These are phyloP conservation scores for Giardia muris DNA, from an alignment of 208 protist species.

Conservation along the genomic window DNA sequence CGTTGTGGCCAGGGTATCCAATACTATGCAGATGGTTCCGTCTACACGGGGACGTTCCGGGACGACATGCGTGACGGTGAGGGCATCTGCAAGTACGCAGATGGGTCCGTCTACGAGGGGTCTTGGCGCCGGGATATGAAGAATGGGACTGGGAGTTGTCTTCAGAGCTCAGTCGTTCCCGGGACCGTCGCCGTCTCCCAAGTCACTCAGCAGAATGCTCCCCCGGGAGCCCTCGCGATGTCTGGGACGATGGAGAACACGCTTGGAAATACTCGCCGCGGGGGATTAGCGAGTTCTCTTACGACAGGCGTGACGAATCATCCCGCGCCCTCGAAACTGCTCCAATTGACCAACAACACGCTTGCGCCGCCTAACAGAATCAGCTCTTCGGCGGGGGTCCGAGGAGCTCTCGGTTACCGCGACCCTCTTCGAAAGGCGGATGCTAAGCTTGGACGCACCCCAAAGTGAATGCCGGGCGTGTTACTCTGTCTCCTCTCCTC, in stretches of 20 bases:
- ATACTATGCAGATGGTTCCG: neutral
- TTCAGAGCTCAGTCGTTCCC: neutral
- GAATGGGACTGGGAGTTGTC: slow-evolving; percentile 15
- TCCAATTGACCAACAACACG: neutral
- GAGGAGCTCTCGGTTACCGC: neutral
- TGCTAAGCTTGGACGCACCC: neutral
- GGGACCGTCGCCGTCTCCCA: neutral
- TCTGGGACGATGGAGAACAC: neutral
- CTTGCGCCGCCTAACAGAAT: neutral
- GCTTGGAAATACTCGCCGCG: neutral
- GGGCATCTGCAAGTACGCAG: slow-evolving; percentile 28
- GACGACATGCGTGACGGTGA: slow-evolving; percentile 26
- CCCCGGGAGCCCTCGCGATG: neutral
- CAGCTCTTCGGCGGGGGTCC: neutral
- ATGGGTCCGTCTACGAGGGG: slow-evolving; percentile 30
- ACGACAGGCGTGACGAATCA: neutral
- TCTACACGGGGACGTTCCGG: slow-evolving; percentile 5
- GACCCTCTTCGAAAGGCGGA: neutral
- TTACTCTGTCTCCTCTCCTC: too few relatives aligned
- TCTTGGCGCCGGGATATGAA: slow-evolving; percentile 15
- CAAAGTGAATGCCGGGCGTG: neutral
- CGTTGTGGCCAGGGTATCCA: neutral
- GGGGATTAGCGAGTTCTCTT: neutral
- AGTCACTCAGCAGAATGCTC: neutral
- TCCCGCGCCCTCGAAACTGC: neutral